Evolutionary conservation across 2,329 filamentous ascomycete genomes (phyloP), one percentile per base, ranked within the genome.

Genomic region (Fusarium zealandicum): DNA sequence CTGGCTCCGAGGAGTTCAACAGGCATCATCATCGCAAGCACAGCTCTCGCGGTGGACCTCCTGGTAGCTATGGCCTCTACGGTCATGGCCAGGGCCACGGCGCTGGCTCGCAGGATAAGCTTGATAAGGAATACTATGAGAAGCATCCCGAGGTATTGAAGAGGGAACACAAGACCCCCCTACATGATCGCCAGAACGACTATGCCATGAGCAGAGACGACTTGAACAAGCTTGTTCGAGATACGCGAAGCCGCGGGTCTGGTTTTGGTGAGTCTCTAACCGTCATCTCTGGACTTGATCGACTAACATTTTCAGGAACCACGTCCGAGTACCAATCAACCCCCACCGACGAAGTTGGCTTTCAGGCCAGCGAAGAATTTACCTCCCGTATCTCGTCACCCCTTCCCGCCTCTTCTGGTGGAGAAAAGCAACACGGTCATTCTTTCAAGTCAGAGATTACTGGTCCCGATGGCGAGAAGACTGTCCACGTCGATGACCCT

Each of bases 61-160:
- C 92, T 4, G 93, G 92, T 52, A 96, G 92, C 77, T 98, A 98
- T 69, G 93, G 93, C 57, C 84, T 96, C 49, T 93, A 96, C 68
- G 92, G 93, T 37, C 93, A 97, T 69, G 92, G 92, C 49, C 93
- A 96, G 68, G 92, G 93, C 37, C 93, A 97, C 69, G 92, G 92
- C 46, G 80, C 90, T 20, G 81, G 84, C 14, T 81, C 88, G 3
- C 84, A 86, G 51, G 90, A 96, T 75, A 91, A 89, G 70, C 90
- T 98, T 33, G 92, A 96, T 68, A 90, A 90, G 76, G 90, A 90
- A 20, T 97, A 96, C 83, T 96, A 95, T 70, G 86, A 92, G 67
- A 97, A 95, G 75, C 92, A 96, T 69, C 93, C 93, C 0, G 90
- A 97, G 63, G 80, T 89, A 25, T 81, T 84, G 49, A 86, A 89